Percentiles rank a stretch among this genome's conserved stretches.
These are phyloP conservation scores for Xerocomus spinulosus DNA, from an alignment of 768 basidiomycete species.

Conservation along the genomic window DNA sequence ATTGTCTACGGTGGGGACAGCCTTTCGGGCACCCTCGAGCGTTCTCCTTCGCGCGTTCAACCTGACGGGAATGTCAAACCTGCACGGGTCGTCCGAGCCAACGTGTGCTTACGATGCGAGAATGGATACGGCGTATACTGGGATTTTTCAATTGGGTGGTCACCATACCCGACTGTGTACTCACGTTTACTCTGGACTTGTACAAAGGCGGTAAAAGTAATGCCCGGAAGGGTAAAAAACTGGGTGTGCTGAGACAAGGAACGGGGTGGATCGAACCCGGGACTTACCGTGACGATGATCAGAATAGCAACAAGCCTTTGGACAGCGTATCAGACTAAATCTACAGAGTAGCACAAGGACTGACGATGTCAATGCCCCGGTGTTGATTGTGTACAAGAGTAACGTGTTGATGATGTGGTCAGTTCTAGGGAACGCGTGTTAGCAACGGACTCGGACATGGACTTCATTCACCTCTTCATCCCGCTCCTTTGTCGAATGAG, in stretches of 20 bases:
- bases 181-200: slow-evolving; percentile 16
- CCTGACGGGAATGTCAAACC: neutral
- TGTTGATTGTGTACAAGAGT: slow-evolving; percentile 18
- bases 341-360: neutral
- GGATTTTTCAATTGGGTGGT: neutral
- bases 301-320: slow-evolving; percentile 8
- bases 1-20: neutral
- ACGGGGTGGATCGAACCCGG: too few relatives aligned
- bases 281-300: slow-evolving; percentile 5
- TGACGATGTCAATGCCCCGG: slow-evolving; percentile 14
- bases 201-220: slow-evolving; percentile 9
- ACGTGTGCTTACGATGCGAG: slow-evolving; percentile 11
- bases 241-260: neutral
- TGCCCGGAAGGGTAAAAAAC: slow-evolving; percentile 5
- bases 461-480: slow-evolving; percentile 1
- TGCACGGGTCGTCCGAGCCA: neutral
- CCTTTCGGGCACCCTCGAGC: neutral
- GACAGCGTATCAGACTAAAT: neutral
- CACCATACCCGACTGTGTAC: neutral
- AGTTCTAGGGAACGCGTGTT: slow-evolving; percentile 4
- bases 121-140: slow-evolving; percentile 18
- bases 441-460: too few relatives aligned
- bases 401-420: slow-evolving; percentile 14
- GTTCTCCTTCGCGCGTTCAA: neutral
- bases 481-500: slow-evolving; percentile 10